Evolutionary conservation across 306 rosid species (phyloP).

Genomic region (Crotalaria pallida): DNA sequence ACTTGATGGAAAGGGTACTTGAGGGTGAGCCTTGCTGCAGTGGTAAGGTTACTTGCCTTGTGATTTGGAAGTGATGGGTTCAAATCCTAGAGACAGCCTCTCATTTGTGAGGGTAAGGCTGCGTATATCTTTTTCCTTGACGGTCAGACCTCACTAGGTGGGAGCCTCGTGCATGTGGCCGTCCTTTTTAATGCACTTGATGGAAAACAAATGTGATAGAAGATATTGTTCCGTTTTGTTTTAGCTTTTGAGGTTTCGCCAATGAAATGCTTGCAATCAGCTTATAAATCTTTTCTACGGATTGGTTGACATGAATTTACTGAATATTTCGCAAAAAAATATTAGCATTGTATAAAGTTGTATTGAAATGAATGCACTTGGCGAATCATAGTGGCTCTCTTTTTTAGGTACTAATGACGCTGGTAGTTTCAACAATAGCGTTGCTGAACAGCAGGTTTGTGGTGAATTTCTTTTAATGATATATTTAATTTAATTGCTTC

Average conservation of each 20-base stretch:
- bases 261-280: not conserved
- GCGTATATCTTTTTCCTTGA: no score
- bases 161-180: no score
- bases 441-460: conserved; percentile 78
- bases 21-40: no score
- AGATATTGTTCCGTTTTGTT: not conserved
- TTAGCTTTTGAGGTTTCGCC: not conserved
- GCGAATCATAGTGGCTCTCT: not conserved
- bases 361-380: conserved; percentile 2
- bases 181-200: no score
- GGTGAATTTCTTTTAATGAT: conserved; percentile 10
- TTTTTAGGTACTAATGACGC: conserved; percentile 70
- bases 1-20: not conserved
- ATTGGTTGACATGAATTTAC: not conserved
- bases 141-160: no score
- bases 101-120: no score
- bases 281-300: not conserved
- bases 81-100: no score
- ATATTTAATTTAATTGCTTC: conserved; percentile 21
- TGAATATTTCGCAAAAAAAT: not conserved
- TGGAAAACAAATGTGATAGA: not conserved
- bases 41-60: no score
- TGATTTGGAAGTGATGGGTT: no score
- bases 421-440: conserved; percentile 83
- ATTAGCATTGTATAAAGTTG: conserved; percentile 3